Evolutionary conservation across 345 rosid species (phyloP).

Genomic region (Triadica sebifera): DNA sequence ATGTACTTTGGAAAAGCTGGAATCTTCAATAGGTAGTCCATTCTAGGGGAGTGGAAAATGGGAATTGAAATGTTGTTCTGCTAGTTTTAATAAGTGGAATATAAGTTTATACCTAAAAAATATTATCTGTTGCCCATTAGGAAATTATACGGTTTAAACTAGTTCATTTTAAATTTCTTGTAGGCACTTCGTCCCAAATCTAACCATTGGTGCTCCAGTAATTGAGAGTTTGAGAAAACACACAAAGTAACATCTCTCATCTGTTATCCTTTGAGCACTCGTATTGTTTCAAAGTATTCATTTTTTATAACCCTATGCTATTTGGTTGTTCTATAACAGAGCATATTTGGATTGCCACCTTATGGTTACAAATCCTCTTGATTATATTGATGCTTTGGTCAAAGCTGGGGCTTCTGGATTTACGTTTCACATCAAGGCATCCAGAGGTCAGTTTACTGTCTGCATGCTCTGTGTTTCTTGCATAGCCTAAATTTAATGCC

Average conservation of each 20-base stretch:
- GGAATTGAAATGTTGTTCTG: not conserved
- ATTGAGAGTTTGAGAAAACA: constrained; percentile 89
- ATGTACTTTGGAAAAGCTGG: not conserved
- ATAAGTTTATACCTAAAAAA: not conserved
- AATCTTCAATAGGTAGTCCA: not conserved
- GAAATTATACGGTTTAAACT: not conserved
- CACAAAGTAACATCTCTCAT: constrained; percentile 48
- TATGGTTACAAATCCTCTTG: constrained; percentile 89
- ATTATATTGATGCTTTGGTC: constrained; percentile 70
- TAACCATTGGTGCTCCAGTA: constrained; percentile 86
- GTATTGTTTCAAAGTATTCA: not conserved
- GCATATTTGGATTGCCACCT: constrained; percentile 95
- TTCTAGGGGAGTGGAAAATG: not conserved
- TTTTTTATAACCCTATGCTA: not conserved
- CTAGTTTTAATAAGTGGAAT: not conserved
- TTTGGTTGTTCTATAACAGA: constrained; percentile 35
- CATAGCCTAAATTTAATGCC: not conserved
- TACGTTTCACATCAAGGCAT: constrained; percentile 86
- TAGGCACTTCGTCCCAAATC: constrained; percentile 88
- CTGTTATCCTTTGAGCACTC: not conserved
- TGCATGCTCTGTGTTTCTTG: not conserved
- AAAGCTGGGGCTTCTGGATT: constrained; percentile 96
- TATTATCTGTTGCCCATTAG: not conserved
- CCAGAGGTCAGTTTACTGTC: constrained; percentile 50
- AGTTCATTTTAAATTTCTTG: constrained; percentile 13